These are phyloP conservation scores for Boletus speciosus DNA, from an alignment of 768 basidiomycete genomes.

Conservation along the genomic window DNA sequence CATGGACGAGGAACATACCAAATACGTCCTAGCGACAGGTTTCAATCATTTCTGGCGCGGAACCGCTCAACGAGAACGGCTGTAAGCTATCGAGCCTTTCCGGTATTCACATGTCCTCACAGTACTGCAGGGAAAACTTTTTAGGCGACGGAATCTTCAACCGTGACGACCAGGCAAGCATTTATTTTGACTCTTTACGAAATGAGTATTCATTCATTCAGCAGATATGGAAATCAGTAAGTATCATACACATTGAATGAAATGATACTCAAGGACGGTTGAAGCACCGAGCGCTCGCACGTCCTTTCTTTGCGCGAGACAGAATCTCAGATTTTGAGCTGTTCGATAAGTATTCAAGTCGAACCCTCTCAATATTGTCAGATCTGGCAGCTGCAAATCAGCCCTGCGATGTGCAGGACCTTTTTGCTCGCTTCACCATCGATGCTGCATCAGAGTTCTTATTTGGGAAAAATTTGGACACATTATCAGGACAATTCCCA, in stretches of 20 bases:
- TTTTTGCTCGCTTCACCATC: constrained; percentile 63
- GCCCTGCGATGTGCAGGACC: constrained; percentile 64
- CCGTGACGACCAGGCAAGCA: constrained; percentile 62
- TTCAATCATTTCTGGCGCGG: constrained; percentile 71
- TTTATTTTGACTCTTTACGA: not conserved
- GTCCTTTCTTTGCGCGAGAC: constrained; percentile 75
- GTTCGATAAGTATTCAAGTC: constrained; percentile 53
- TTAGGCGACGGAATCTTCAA: constrained; percentile 79
- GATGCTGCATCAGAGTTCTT: constrained; percentile 73
- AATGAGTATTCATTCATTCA: constrained; percentile 5
- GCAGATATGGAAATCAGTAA: constrained; percentile 63
- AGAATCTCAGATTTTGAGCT: constrained; percentile 66
- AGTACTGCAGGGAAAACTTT: constrained; percentile 39
- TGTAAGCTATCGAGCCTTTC: constrained; percentile 39
- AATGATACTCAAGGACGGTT: constrained; percentile 4
- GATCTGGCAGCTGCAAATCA: constrained; percentile 34
- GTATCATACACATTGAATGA: not conserved
- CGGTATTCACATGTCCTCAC: constrained; percentile 8
- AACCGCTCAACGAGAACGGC: constrained; percentile 56
- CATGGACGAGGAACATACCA: constrained; percentile 69
- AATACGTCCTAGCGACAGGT: constrained; percentile 62
- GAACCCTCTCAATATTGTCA: constrained; percentile 50
- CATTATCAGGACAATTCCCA: constrained; percentile 54
- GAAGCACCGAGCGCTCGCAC: constrained; percentile 62
- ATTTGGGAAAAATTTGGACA: constrained; percentile 63